Conservation (phyloP, 768 basidiomycete species). For the Clathrus columnatus region DNA sequence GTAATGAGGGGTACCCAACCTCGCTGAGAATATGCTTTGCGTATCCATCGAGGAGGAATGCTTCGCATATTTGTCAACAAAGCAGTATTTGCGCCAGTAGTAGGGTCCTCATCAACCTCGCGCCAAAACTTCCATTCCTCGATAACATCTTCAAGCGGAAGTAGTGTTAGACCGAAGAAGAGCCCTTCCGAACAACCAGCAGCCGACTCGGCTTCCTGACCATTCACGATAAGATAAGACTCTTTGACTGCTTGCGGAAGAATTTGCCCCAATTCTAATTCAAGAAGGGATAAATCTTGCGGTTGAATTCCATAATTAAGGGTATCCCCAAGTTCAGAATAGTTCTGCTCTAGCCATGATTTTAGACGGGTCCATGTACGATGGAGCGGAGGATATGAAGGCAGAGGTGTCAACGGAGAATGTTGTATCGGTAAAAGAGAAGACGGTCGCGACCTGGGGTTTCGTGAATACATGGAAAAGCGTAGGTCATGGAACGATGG, state of each 20-base stretch:
- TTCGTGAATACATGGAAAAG: slow-evolving; percentile 16
- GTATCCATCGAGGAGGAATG: slow-evolving; percentile 84
- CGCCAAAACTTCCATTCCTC: slow-evolving; percentile 98
- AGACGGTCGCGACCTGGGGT: slow-evolving; percentile 36
- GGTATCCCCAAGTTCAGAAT: slow-evolving; percentile 92
- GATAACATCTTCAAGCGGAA: slow-evolving; percentile 87
- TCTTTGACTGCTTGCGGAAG: slow-evolving; percentile 87
- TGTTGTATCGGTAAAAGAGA: slow-evolving; percentile 65
- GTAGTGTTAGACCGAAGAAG: slow-evolving; percentile 89
- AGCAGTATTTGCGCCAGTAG: slow-evolving; percentile 68
- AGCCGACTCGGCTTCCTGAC: slow-evolving; percentile 86
- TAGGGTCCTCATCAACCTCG: slow-evolving; percentile 82
- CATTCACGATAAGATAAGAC: slow-evolving; percentile 80
- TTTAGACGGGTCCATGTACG: slow-evolving; percentile 81
- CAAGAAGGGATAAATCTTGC: slow-evolving; percentile 69
- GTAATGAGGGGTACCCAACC: slow-evolving; percentile 96
- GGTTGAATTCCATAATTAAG: slow-evolving; percentile 86
- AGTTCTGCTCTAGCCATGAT: slow-evolving; percentile 73
- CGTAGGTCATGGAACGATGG: slow-evolving; percentile 13
- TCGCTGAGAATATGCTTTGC: slow-evolving; percentile 81
- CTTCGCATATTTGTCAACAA: slow-evolving; percentile 77
- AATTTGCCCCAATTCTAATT: slow-evolving; percentile 74
- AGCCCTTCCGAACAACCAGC: slow-evolving; percentile 86
- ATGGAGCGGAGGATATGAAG: slow-evolving; percentile 66
- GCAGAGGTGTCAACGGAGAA: slow-evolving; percentile 31